Evolutionary conservation across 1,284 basidiomycete species (phyloP), one percentile per base, ranked within the genome.

Genomic region (Apiotrichum siamense): DNA sequence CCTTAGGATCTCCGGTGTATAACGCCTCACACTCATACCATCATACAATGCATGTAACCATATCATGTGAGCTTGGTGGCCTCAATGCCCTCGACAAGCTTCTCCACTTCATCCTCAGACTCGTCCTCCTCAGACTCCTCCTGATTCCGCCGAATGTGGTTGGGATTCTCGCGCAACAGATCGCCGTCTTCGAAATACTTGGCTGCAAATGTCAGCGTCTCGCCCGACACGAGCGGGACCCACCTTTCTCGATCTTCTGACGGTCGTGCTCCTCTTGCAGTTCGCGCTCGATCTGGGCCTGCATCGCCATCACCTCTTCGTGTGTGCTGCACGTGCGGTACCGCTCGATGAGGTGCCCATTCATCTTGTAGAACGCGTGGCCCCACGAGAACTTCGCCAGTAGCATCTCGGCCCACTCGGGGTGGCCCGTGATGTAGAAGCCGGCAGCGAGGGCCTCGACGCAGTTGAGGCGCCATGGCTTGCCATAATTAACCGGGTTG

Each of bases 401-500:
- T 24, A 97, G 69, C 15, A 78, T 76, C 54, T 91, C 85, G 0
- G 88, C 91, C 68, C 89, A 86, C 1, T 79, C 70, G 58, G 86
- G 80, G 58, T 90, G 88, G 0, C 90, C 89, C 0, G 87, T 87
- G 63, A 96, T 87, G 69, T 88, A 93, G 63, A 97, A 92, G 0
- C 88, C 86, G 0, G 91, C 92, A 0, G 92, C 91, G 2, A 94
- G 80, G 0, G 93, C 93, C 72, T 96, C 92, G 21, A 88, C 90
- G 56, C 91, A 93, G 66, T 88, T 93, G 40, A 93, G 75, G 36
- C 85, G 77, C 88, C 88, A 90, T 3, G 91, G 92, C 68, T 90
- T 91, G 20, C 93, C 93, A 61, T 96, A 97, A 71, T 97, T 96
- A 27, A 90, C 88, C 0, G 89, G 90, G 69, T 97, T 97, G 1